Evolutionary conservation across 2,329 filamentous ascomycete genomes (phyloP), one percentile per base, ranked within the genome.

Genomic region (Orbilia ellipsospora): DNA sequence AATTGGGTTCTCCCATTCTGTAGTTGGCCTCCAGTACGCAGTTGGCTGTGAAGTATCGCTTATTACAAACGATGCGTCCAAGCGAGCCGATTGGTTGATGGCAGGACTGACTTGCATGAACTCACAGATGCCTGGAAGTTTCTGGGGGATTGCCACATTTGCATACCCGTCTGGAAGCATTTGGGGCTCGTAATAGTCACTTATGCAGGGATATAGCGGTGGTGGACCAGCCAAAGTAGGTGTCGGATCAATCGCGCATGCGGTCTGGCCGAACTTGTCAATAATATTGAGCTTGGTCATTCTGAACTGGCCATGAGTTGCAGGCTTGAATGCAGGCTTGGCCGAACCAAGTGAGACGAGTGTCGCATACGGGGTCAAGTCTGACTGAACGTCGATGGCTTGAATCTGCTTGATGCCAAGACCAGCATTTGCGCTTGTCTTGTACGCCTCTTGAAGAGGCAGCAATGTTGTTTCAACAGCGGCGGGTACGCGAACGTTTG

Each of bases 181-280:
- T 26, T 81, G 79, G 1, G 81, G 81, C 8, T 77, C 79, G 6
- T 82, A 82, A 18, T 78, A 82, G 62, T 83, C 81, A 55, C 82
- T 82, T 10, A 83, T 78, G 77, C 80, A 81, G 1, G 83, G 83
- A 2, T 13, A 20, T 1, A 55, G 3, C 13, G 8, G 8, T n/a
- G 18, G 51, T 12, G 51, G 20, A 36, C 31, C 31, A 6, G 20
- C n/a, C 13, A 26, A 5, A 12, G 1, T 12, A 31, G 51, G 51
- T 6, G 12, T 31, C 4, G 57, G 56, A 50, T 83, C 80, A 15
- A 83, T 80, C 16, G 80, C 80, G 8, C 77, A 52, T 23, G 84
- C 61, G 8, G 79, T 79, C 56, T 86, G 85, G 0, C 85, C 85
- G 54, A 86, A 86, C 77, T 86, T 86, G 79, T 86, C 85, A 36